Evolutionary conservation across 306 rosid species (phyloP).

Genomic region (Senna siamea): DNA sequence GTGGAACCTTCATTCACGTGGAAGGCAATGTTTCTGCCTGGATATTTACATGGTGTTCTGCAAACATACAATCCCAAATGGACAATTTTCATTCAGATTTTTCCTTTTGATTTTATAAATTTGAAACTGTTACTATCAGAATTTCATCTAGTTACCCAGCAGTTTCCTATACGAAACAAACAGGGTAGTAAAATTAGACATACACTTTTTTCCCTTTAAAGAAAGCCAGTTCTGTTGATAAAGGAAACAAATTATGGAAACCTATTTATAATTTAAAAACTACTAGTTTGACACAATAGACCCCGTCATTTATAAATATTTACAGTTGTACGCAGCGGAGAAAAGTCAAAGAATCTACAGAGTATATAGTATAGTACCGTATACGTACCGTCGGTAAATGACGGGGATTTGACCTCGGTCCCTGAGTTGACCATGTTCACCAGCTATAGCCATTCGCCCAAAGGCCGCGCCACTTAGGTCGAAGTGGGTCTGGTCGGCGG

Average conservation of each 20-base stretch:
- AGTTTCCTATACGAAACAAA: too few species aligned
- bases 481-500: conserved; percentile 70
- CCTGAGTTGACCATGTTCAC: conserved; percentile 67
- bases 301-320: background rate
- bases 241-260: too few species aligned
- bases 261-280: too few species aligned
- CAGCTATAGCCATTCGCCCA: conserved; percentile 79
- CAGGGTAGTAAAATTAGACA: background rate
- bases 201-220: background rate
- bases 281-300: background rate
- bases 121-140: background rate
- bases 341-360: background rate
- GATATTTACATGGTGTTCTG: conserved; percentile 81
- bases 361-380: background rate
- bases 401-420: conserved; percentile 75
- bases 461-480: conserved; percentile 96
- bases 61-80: background rate
- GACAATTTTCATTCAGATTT: background rate
- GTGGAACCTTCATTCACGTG: conserved; percentile 94
- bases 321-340: background rate
- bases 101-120: background rate
- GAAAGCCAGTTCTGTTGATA: background rate
- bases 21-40: conserved; percentile 71
- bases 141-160: background rate
- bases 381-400: conserved; percentile 64